Evolutionary conservation across 139 green algal species (phyloP).

Genomic region (Tetraselmis chui): DNA sequence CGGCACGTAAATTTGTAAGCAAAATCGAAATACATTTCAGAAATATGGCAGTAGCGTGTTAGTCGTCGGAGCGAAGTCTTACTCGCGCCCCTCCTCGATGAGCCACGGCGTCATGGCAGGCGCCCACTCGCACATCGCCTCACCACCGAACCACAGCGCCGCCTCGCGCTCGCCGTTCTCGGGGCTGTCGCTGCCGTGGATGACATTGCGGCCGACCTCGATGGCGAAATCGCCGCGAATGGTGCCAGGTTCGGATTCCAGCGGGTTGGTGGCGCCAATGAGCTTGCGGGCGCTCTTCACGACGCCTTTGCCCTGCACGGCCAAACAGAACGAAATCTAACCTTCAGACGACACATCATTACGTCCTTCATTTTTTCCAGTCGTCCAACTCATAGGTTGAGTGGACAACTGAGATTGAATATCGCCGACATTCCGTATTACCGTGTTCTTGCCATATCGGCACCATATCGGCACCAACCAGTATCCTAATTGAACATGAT

Average conservation of each 20-base stretch:
- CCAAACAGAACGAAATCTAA: background rate
- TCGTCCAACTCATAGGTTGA: no score
- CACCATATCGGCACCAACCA: no score
- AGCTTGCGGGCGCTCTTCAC: slow-evolving; percentile 85
- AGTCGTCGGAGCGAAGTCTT: no score
- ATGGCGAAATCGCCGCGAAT: slow-evolving; percentile 83
- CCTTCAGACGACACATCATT: no score
- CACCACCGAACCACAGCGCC: slow-evolving; percentile 76
- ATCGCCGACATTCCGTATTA: no score
- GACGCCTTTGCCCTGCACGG: slow-evolving; percentile 83
- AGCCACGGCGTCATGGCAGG: slow-evolving; percentile 64
- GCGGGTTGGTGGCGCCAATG: slow-evolving; percentile 92
- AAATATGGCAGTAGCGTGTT: no score
- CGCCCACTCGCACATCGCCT: slow-evolving; percentile 51
- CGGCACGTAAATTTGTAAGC: no score
- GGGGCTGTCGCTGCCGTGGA: slow-evolving; percentile 83
- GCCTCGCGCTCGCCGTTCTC: slow-evolving; percentile 90
- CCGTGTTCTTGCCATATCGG: no score
- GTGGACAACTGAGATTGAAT: no score
- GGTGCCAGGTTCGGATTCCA: slow-evolving; percentile 86
- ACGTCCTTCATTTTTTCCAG: no score
- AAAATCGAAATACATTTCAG: no score
- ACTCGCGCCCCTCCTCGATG: slow-evolving; percentile 29
- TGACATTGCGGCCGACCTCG: slow-evolving; percentile 89
- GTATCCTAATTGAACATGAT: no score